phyloP scores from a whole-genome alignment of 768 basidiomycete genomes.

The Russula lepida region DNA sequence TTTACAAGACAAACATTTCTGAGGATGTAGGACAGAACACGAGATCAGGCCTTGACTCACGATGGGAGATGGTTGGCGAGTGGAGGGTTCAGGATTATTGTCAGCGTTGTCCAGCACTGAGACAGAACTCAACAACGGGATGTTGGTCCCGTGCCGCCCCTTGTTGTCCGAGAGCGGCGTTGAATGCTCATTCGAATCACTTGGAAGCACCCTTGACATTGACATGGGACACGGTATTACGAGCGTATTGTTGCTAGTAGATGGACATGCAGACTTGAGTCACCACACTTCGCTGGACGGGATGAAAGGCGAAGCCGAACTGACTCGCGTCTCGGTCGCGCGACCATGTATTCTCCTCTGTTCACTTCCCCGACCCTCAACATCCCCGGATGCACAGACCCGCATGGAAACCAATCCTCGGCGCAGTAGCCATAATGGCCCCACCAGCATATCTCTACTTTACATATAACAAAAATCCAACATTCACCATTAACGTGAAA shows the following conservation, averaged over 20 bases:
- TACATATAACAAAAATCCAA: slow-evolving; percentile 27
- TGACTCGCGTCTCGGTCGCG: background rate
- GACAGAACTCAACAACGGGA: slow-evolving; percentile 10
- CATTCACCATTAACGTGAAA: slow-evolving; percentile 53
- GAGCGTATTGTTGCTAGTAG: background rate
- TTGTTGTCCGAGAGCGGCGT: slow-evolving; percentile 15
- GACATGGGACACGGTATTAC: background rate
- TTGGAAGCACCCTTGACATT: slow-evolving; percentile 9
- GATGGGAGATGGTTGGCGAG: slow-evolving; percentile 2
- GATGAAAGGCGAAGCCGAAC: background rate
- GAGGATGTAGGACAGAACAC: slow-evolving; percentile 11
- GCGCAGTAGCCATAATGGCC: slow-evolving; percentile 45
- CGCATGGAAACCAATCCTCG: slow-evolving; percentile 61
- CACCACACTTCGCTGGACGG: background rate
- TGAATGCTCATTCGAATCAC: slow-evolving; percentile 13
- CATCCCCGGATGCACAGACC: slow-evolving; percentile 45
- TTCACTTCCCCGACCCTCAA: background rate
- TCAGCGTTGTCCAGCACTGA: background rate
- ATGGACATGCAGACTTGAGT: slow-evolving; percentile 5
- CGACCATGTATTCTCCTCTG: background rate
- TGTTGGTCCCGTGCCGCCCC: slow-evolving; percentile 9
- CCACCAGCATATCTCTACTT: slow-evolving; percentile 55
- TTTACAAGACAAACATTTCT: slow-evolving; percentile 14
- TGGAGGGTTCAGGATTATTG: background rate
- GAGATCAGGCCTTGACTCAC: slow-evolving; percentile 20